Base-by-base conservation (phyloP, 371 early-diverging fungal species). In the Mucor circinelloides region DNA sequence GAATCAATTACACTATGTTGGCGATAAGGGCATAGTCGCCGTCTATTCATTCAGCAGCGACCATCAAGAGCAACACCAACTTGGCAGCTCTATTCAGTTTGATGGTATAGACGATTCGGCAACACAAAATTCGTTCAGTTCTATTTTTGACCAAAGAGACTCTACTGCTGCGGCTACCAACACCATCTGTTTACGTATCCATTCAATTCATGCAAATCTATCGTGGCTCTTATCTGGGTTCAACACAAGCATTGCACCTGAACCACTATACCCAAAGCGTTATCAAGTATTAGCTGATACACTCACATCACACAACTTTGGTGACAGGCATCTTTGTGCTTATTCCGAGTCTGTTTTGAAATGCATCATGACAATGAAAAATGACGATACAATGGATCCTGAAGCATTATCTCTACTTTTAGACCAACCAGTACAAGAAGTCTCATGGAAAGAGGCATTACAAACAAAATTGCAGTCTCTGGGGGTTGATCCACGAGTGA, bases 181-280 rank as follows among this genome's bases (percentile, higher is more conserved):
- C 19, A 30, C n/a, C 56, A n/a, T 57, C 8, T n/a, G 52, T 15
- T 38, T 72, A 10, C 28, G 69, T 8, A 65, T 76, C 12, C 34
- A 54, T 1, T 76, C 71, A 64, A 42, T 78, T 15, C 60, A 73
- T 27, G 74, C 71, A 0, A 73, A 72, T 2, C n/a, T 79, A 12
- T 73, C 69, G 15, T 79, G 79, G 79, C 40, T 79, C 0, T n/a
- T 79, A 15, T 62, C 79, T 8, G 79, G 77, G 1, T 64, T 76
- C 15, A 25, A 71, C 28, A 63, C 72, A 0, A 31, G 63, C 9
- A 64, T 76, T 8, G 6, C 23, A 8, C 68, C 72, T 13, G 56
- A 68, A 10, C 68, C 74, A 31, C 67, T 79, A 10, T 76, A 79
- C 46, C 56, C 58, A 12, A 32, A 68, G 7, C 60, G 63, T 2